Conservation (phyloP, 768 basidiomycete species). For the Lactarius sanguifluus region DNA sequence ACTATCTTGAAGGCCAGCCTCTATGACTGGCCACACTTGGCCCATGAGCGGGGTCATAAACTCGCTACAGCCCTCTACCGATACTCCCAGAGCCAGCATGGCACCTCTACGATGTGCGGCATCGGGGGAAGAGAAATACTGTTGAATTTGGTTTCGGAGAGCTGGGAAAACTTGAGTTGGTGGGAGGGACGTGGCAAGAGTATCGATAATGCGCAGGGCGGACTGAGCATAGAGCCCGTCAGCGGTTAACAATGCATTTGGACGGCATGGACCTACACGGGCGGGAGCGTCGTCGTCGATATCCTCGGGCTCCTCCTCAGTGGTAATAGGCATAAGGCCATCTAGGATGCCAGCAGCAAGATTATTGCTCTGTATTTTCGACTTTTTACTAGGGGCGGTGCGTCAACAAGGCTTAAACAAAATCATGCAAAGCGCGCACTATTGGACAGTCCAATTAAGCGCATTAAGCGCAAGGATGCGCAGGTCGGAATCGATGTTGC, state of each 20-base stretch:
- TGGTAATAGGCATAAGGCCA: conserved; percentile 90
- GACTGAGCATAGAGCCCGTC: conserved; percentile 48
- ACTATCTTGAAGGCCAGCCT: conserved; percentile 79
- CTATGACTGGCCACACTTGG: conserved; percentile 92
- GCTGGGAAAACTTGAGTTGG: conserved; percentile 96
- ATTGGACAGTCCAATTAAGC: conserved; percentile 95
- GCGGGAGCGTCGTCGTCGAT: conserved; percentile 91
- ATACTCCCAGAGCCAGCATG: conserved; percentile 92
- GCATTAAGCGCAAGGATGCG: conserved; percentile 91
- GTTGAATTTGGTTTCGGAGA: conserved; percentile 75
- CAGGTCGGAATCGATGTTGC: conserved; percentile 69
- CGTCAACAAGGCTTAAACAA: conserved; percentile 21
- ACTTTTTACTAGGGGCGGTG: conserved; percentile 74
- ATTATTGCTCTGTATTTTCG: conserved; percentile 83
- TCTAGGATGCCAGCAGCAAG: conserved; percentile 85
- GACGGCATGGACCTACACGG: conserved; percentile 53
- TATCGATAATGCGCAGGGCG: conserved; percentile 92
- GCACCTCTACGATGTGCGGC: conserved; percentile 83
- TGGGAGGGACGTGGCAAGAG: conserved; percentile 87
- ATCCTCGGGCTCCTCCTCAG: conserved; percentile 92
- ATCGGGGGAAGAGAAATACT: conserved; percentile 82
- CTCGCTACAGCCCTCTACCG: conserved; percentile 97
- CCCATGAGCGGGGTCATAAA: conserved; percentile 92
- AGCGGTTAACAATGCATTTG: conserved; percentile 1
- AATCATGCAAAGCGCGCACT: conserved; percentile 49